Evolutionary conservation across 768 basidiomycete genomes (phyloP).

Genomic region (Termitomyces sp.): DNA sequence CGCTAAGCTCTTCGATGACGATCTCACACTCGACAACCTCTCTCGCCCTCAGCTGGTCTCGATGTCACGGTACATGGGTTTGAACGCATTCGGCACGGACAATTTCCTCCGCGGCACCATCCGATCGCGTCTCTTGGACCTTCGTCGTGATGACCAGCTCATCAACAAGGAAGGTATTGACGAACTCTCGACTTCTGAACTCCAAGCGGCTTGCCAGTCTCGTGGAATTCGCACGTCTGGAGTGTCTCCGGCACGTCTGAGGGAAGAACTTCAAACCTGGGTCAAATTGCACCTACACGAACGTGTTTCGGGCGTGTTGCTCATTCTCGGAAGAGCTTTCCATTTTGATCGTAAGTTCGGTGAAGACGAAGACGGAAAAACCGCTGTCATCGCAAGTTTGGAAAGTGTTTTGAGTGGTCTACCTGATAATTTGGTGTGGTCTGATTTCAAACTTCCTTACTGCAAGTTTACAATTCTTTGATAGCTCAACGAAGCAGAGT

Average conservation of each 20-base stretch:
- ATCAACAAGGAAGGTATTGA: conserved; percentile 90
- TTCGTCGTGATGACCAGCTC: conserved; percentile 90
- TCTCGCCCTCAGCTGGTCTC: conserved; percentile 97
- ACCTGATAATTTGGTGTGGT: conserved; percentile 87
- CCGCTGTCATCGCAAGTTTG: conserved; percentile 72
- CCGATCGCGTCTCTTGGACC: conserved; percentile 72
- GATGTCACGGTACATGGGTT: conserved; percentile 96
- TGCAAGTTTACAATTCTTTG: conserved; percentile 1
- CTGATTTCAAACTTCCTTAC: background rate
- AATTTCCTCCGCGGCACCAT: conserved; percentile 95
- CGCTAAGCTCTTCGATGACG: conserved; percentile 95
- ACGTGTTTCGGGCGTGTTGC: conserved; percentile 88
- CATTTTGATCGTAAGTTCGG: conserved; percentile 79
- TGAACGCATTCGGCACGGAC: conserved; percentile 98
- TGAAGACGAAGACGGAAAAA: conserved; percentile 79
- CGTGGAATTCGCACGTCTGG: conserved; percentile 90
- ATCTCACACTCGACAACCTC: conserved; percentile 95
- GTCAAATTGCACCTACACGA: conserved; percentile 88
- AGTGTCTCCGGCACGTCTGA: conserved; percentile 80
- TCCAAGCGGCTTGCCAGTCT: conserved; percentile 90
- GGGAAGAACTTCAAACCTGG: conserved; percentile 91
- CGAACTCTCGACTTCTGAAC: conserved; percentile 84
- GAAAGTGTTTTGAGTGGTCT: conserved; percentile 89
- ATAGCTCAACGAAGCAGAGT: conserved; percentile 94
- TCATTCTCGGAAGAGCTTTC: conserved; percentile 94